Base-by-base conservation (phyloP, 257 asterid species). In the Scutellaria baicalensis region DNA sequence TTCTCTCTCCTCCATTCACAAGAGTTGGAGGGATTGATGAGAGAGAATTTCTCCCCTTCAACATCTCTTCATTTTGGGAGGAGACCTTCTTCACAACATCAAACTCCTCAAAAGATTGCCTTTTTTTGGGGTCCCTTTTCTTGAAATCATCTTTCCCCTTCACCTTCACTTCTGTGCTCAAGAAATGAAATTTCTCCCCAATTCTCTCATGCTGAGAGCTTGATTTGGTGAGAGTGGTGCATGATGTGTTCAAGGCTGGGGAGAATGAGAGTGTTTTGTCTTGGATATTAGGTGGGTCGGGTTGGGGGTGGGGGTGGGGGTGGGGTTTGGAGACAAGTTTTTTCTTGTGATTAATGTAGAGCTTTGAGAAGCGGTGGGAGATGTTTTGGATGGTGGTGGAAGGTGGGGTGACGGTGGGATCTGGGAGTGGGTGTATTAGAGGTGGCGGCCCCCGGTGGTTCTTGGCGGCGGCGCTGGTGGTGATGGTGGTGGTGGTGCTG, bases 351-450 rank as follows among this genome's bases (percentile, higher is more conserved):
- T 80, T 81, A 3, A 82, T 39, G 63, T 86, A 84, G 67, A 90
- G 84, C 56, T 84, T 86, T 66, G 96, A 82, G 69, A 93, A 90
- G 81, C 88, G 92, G 66, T 66, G 76, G 49, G 98, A 90, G 31
- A 88, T 93, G 89, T 60, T 70, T 16, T 85, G 93, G 74, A 88
- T 76, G 68, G 96, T 76, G 68, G 96, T 80, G 76, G 93, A 54
- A 42, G 93, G 62, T 5, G 78, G 69, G 52, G 68, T 55, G 66
- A 14, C n/a, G 66, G 82, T 69, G 83, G 97, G 89, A 87, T 87
- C 91, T 80, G 89, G 85, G 70, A 55, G 71, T 36, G 87, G 86
- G 62, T 76, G 86, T 66, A 49, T 59, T 39, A 63, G 85, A 71
- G 76, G 78, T 0, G 63, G 70, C 9, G 49, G 74, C 70, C 14